phyloP scores from a whole-genome alignment of 371 early-diverging fungal species.

The Chytridium lagenaria region DNA sequence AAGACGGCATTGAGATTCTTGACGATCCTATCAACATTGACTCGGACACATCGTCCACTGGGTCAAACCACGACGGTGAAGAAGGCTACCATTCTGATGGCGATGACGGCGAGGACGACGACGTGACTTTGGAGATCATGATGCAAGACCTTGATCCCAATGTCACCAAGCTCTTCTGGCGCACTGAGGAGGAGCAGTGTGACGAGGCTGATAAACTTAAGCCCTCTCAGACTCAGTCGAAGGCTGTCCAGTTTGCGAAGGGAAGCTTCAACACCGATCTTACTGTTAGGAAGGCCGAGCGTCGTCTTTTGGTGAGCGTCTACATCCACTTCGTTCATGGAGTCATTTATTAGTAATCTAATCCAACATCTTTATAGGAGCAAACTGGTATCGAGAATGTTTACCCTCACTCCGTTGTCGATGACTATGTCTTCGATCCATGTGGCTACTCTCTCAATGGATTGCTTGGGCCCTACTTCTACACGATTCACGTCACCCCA shows the following conservation, averaged over 20 bases:
- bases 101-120: constrained; percentile 64
- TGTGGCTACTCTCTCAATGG: constrained; percentile 95
- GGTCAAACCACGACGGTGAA: constrained; percentile 22
- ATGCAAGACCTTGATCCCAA: constrained; percentile 86
- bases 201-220: constrained; percentile 28
- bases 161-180: constrained; percentile 75
- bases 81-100: constrained; percentile 14
- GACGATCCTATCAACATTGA: constrained; percentile 35
- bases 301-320: constrained; percentile 47
- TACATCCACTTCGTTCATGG: neutral
- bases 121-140: constrained; percentile 88
- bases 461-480: constrained; percentile 78
- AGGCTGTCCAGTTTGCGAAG: constrained; percentile 12
- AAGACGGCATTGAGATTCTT: constrained; percentile 38
- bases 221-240: constrained; percentile 3
- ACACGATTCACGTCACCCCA: constrained; percentile 98
- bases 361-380: constrained; percentile 48
- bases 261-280: neutral
- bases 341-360: neutral
- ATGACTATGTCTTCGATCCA: constrained; percentile 88
- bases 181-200: constrained; percentile 43
- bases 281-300: constrained; percentile 37
- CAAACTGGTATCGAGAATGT: constrained; percentile 76
- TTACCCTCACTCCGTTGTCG: constrained; percentile 77
- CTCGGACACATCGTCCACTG: constrained; percentile 47